phyloP scores from a whole-genome alignment of 371 early-diverging fungal species.

The Fennellomyces sp. region DNA sequence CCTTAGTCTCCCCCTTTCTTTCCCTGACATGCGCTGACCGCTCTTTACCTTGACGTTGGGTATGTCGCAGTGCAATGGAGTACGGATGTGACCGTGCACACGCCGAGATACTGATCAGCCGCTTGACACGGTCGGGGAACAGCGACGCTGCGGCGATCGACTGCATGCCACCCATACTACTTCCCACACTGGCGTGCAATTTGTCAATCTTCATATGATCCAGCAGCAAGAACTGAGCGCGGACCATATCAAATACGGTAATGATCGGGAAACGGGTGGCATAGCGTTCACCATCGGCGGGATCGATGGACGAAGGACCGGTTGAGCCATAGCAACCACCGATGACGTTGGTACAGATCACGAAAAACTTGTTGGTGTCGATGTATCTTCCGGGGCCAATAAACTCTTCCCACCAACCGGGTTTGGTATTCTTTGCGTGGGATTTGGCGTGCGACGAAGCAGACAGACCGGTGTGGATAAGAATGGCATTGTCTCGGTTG shows the following conservation, averaged over 20 bases:
- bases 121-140: conserved; percentile 82
- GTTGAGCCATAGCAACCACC: conserved; percentile 92
- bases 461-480: conserved; percentile 87
- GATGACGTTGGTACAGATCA: conserved; percentile 87
- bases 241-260: conserved; percentile 93
- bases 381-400: conserved; percentile 86
- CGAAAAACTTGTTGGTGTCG: conserved; percentile 86
- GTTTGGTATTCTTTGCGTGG: conserved; percentile 71
- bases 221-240: conserved; percentile 88
- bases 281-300: conserved; percentile 74
- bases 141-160: conserved; percentile 85
- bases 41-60: conserved; percentile 78
- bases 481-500: conserved; percentile 72
- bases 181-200: conserved; percentile 90
- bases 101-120: conserved; percentile 84
- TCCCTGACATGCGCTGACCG: neutral
- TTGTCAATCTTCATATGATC: conserved; percentile 80
- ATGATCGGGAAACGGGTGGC: conserved; percentile 91
- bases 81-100: conserved; percentile 96
- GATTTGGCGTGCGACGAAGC: conserved; percentile 85
- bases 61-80: conserved; percentile 90
- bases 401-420: conserved; percentile 98
- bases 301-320: conserved; percentile 81
- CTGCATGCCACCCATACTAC: conserved; percentile 97
- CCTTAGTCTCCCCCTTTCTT: neutral